Conservation (phyloP, 148 eudicot genomes). For the Rhododendron griersonianum region DNA sequence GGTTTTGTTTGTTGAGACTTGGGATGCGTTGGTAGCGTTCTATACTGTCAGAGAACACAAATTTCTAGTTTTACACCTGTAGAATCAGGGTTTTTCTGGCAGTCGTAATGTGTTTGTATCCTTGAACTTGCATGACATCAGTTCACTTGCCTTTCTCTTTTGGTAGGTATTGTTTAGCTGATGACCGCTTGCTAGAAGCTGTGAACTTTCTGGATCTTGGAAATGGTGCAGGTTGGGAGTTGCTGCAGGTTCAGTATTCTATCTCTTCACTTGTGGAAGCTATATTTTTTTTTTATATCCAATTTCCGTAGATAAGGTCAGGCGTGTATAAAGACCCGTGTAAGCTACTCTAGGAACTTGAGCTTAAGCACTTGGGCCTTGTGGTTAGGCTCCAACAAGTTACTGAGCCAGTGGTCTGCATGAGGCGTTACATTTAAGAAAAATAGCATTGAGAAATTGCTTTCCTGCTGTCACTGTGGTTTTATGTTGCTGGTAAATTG, state of each 20-base stretch:
- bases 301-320: not conserved
- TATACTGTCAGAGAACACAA: not conserved
- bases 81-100: not conserved
- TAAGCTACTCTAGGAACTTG: too few species aligned
- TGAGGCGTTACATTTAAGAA: not conserved
- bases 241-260: slow-evolving; percentile 66
- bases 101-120: not conserved
- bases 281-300: not conserved
- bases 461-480: too few species aligned
- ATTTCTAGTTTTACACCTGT: not conserved
- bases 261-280: not conserved
- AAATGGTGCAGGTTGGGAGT: slow-evolving; percentile 93
- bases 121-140: not conserved
- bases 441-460: not conserved
- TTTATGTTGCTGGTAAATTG: not conserved
- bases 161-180: slow-evolving; percentile 84
- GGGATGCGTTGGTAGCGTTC: not conserved
- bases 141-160: slow-evolving; percentile 7
- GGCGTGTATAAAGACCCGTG: not conserved
- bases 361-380: not conserved
- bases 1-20: not conserved
- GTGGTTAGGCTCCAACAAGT: too few species aligned
- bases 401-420: not conserved
- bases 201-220: slow-evolving; percentile 89
- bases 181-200: slow-evolving; percentile 82